Evolutionary conservation across 2,329 filamentous ascomycete species (phyloP).

Genomic region (Ceratocystiopsis minuta): DNA sequence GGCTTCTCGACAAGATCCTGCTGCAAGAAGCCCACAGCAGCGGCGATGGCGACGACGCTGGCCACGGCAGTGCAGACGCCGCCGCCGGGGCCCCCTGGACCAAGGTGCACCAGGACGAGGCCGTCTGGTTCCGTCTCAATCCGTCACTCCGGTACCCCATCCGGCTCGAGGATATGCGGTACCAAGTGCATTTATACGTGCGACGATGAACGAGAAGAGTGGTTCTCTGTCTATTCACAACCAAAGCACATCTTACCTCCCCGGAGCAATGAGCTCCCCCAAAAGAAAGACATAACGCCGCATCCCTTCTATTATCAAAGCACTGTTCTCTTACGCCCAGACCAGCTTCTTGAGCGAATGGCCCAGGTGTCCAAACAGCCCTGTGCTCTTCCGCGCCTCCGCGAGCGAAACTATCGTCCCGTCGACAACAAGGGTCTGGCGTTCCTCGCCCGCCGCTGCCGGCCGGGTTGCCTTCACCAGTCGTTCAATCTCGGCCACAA

Average conservation of each 20-base stretch:
- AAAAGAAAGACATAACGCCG: neutral
- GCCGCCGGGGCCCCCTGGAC: slow-evolving; percentile 39
- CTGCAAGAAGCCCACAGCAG: slow-evolving; percentile 21
- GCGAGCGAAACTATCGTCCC: slow-evolving; percentile 65
- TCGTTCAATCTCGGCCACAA: slow-evolving; percentile 62
- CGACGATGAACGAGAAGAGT: slow-evolving; percentile 4
- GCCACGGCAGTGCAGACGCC: slow-evolving; percentile 7
- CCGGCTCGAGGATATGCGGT: slow-evolving; percentile 82
- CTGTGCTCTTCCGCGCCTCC: slow-evolving; percentile 75
- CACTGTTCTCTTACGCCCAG: slow-evolving; percentile 37
- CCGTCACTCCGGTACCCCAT: slow-evolving; percentile 60
- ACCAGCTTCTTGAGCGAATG: slow-evolving; percentile 89
- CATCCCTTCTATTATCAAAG: neutral
- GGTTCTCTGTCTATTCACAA: too few species aligned
- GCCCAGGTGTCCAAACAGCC: slow-evolving; percentile 68
- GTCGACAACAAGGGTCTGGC: slow-evolving; percentile 31
- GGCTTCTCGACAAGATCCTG: slow-evolving; percentile 76
- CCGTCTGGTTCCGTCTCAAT: slow-evolving; percentile 66
- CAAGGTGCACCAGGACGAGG: slow-evolving; percentile 58
- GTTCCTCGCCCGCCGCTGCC: slow-evolving; percentile 13
- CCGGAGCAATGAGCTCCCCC: neutral
- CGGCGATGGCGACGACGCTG: too few species aligned
- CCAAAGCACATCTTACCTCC: neutral
- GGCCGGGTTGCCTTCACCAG: slow-evolving; percentile 22
- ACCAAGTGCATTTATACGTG: slow-evolving; percentile 73